A percentile compares a stretch with the other conserved stretches of the same genome.
Evolutionary conservation across 345 rosid species (phyloP).

Genomic region (Sonneratia caseolaris): DNA sequence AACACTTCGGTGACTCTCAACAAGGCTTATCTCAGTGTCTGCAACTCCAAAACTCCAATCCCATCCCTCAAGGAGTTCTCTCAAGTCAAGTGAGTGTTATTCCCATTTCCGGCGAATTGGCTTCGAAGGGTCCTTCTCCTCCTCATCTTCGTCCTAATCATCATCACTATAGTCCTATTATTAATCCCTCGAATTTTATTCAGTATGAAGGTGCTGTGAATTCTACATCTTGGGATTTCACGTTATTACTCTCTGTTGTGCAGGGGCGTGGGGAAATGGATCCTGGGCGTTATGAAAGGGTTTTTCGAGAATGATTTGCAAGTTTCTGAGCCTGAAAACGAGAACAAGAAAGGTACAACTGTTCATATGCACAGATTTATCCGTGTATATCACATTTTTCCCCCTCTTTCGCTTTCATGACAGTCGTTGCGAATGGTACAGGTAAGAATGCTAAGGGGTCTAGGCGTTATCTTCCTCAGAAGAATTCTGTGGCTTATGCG

Average conservation of each 20-base stretch:
- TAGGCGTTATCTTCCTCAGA: conserved; percentile 63
- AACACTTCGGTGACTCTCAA: conserved; percentile 46
- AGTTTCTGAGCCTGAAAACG: conserved; percentile 48
- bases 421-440: conserved; percentile 10
- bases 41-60: conserved; percentile 42
- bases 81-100: conserved; percentile 48
- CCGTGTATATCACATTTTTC: neutral
- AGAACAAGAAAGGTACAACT: conserved; percentile 29
- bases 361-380: neutral
- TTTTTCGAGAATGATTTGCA: conserved; percentile 37
- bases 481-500: conserved; percentile 78
- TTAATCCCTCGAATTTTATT: neutral
- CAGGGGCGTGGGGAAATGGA: conserved; percentile 94
- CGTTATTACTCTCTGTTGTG: conserved; percentile 7
- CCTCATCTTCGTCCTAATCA: neutral
- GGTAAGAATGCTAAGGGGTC: conserved; percentile 42
- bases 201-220: neutral
- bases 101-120: neutral
- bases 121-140: neutral
- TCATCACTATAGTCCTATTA: neutral
- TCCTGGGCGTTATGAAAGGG: conserved; percentile 54
- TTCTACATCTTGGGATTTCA: conserved; percentile 4
- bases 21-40: conserved; percentile 47
- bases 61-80: conserved; percentile 65
- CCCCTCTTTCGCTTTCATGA: conserved; percentile 6